A percentile compares a stretch with the other conserved stretches of the same genome.
phyloP scores from a whole-genome alignment of 768 basidiomycete genomes.

The Mrakia gelida region DNA sequence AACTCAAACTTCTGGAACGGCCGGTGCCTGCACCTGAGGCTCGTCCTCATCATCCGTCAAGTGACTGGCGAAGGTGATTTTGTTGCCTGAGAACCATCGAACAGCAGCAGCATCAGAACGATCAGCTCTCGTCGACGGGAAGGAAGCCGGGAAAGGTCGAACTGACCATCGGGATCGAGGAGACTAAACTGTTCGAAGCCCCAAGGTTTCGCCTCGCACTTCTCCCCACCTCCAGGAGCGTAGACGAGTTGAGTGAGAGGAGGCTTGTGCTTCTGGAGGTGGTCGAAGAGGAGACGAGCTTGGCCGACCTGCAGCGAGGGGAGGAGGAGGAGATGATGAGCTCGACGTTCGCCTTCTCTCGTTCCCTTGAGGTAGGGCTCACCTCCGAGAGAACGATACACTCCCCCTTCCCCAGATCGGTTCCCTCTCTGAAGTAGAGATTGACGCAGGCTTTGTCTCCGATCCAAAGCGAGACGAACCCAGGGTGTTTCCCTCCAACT shows the following conservation, averaged over 20 bases:
- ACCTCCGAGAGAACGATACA: constrained; percentile 20
- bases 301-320: constrained; percentile 2
- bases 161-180: constrained; percentile 14
- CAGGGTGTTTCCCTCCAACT: constrained; percentile 10
- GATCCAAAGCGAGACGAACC: not conserved
- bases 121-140: not conserved
- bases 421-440: constrained; percentile 12
- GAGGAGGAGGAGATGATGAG: not conserved
- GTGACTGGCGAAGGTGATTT: constrained; percentile 23
- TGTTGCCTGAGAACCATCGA: not conserved
- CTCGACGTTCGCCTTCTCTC: not conserved
- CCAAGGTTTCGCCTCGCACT: constrained; percentile 23
- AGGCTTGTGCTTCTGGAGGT: not conserved
- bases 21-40: constrained; percentile 12
- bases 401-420: constrained; percentile 3
- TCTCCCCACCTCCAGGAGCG: constrained; percentile 7
- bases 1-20: constrained; percentile 1
- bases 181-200: constrained; percentile 17
- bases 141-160: not conserved
- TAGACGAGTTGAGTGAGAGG: not conserved
- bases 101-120: not conserved
- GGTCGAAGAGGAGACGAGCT: not conserved
- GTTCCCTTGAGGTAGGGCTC: not conserved
- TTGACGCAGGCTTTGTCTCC: constrained; percentile 1
- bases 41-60: constrained; percentile 20